phyloP scores from a whole-genome alignment of 768 basidiomycete genomes.

The Mrakia hoshinonis region DNA sequence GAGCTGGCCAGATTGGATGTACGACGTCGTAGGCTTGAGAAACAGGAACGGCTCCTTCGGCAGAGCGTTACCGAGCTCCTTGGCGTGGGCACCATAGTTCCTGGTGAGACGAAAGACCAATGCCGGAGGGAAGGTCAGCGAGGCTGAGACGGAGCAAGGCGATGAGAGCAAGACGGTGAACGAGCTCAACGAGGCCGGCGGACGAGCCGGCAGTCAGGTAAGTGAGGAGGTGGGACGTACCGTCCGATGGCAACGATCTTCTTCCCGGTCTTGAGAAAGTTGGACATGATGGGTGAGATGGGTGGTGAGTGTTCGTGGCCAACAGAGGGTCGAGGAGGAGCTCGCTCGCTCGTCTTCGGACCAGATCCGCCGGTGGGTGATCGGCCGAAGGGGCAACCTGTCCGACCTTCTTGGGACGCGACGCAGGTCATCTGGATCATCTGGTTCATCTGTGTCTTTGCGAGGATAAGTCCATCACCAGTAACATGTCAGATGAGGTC shows the following conservation, averaged over 20 bases:
- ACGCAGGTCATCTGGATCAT: too few relatives aligned
- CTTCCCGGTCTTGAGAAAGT: conserved; percentile 19
- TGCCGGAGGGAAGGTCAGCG: conserved; percentile 28
- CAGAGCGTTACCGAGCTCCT: conserved; percentile 77
- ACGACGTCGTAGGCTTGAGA: conserved; percentile 89
- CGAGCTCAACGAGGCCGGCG: not conserved
- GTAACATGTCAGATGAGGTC: too few relatives aligned
- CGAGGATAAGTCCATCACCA: too few relatives aligned
- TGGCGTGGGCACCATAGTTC: conserved; percentile 57
- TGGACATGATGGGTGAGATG: conserved; percentile 17
- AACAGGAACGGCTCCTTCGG: conserved; percentile 98
- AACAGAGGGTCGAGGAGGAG: not conserved
- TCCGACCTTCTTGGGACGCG: too few relatives aligned
- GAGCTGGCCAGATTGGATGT: conserved; percentile 63
- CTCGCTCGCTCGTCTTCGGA: too few relatives aligned
- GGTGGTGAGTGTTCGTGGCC: not conserved
- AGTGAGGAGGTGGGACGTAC: not conserved
- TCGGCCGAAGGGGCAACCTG: too few relatives aligned
- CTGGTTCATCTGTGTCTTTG: too few relatives aligned
- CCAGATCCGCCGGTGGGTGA: too few relatives aligned
- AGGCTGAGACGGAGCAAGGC: conserved; percentile 51
- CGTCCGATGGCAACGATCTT: conserved; percentile 86
- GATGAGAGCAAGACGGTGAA: conserved; percentile 2
- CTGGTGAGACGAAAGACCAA: not conserved
- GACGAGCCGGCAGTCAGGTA: not conserved